A percentile compares a stretch with the other conserved stretches of the same genome.
Evolutionary conservation across 2,329 filamentous ascomycete genomes (phyloP).

Genomic region (Epichloe coenophiala): DNA sequence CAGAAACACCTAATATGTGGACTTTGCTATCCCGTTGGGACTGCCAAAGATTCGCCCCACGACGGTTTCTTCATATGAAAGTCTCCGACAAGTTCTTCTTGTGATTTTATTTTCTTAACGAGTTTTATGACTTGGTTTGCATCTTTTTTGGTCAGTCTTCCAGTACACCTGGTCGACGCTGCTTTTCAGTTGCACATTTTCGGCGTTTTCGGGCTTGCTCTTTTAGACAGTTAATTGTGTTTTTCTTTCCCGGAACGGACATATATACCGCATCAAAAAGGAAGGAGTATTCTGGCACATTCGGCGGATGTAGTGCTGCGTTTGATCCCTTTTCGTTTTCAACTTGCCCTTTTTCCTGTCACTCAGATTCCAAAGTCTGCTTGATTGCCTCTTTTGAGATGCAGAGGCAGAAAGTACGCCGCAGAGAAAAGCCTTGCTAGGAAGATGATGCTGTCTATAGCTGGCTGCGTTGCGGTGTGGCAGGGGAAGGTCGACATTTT

Average conservation of each 20-base stretch:
- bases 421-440: not conserved
- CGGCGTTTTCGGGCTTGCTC: conserved; percentile 11
- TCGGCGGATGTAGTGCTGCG: conserved; percentile 3
- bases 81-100: not conserved
- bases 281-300: conserved; percentile 4
- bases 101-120: conserved; percentile 2
- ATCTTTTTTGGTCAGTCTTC: conserved; percentile 5
- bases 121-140: conserved; percentile 7
- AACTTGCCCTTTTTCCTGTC: not conserved
- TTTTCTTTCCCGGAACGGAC: conserved; percentile 2
- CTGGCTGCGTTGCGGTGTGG: not conserved
- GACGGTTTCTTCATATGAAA: too few species aligned
- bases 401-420: not conserved
- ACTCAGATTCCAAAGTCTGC: too few species aligned
- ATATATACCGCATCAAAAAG: conserved; percentile 2
- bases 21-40: not conserved
- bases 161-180: not conserved
- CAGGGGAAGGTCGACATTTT: not conserved
- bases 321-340: not conserved
- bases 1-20: not conserved
- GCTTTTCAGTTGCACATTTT: conserved; percentile 6
- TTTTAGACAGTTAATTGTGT: conserved; percentile 1
- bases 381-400: not conserved
- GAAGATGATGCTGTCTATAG: not conserved
- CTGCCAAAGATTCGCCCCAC: not conserved